A percentile compares a stretch with the other conserved stretches of the same genome.
These are phyloP conservation scores for Wallacemonas sp. DNA, from an alignment of 208 protist genomes.

Conservation along the genomic window DNA sequence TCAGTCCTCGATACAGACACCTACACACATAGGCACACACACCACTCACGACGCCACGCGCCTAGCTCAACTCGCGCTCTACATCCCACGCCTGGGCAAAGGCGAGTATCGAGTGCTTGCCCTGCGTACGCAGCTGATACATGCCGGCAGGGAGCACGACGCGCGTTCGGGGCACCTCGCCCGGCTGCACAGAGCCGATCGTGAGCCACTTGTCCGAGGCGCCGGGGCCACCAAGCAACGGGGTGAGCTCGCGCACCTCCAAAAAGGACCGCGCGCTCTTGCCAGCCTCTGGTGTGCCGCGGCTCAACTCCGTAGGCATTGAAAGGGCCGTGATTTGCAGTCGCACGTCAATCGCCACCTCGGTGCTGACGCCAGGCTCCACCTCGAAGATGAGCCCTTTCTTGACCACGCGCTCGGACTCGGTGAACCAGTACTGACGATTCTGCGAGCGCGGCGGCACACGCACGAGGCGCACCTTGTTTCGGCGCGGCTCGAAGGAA, in stretches of 20 bases:
- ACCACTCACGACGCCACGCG: background rate
- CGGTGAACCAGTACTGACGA: slow-evolving; percentile 80
- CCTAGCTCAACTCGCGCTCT: slow-evolving; percentile 60
- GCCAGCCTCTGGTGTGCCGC: background rate
- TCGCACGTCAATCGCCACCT: slow-evolving; percentile 63
- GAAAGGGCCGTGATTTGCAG: slow-evolving; percentile 66
- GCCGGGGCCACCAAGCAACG: background rate
- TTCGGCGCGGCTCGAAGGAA: slow-evolving; percentile 63
- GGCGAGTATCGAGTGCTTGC: slow-evolving; percentile 49
- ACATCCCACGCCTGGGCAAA: slow-evolving; percentile 87
- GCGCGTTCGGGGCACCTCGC: slow-evolving; percentile 38
- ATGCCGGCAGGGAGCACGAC: slow-evolving; percentile 65
- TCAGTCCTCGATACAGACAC: too few relatives aligned
- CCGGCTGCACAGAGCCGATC: slow-evolving; percentile 33
- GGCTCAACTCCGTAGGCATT: background rate
- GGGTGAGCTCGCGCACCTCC: slow-evolving; percentile 17
- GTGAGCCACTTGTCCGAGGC: slow-evolving; percentile 34
- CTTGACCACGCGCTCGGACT: slow-evolving; percentile 65
- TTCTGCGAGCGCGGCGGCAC: slow-evolving; percentile 78
- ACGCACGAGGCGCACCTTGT: slow-evolving; percentile 73
- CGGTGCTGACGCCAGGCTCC: slow-evolving; percentile 63
- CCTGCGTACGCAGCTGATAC: slow-evolving; percentile 67
- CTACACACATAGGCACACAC: too few relatives aligned
- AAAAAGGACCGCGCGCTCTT: slow-evolving; percentile 12
- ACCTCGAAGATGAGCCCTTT: slow-evolving; percentile 79